Percentiles rank a stretch among this genome's conserved stretches.
Conservation (phyloP, 176 grass and related monocot genomes). For the Phoenix dactylifera region DNA sequence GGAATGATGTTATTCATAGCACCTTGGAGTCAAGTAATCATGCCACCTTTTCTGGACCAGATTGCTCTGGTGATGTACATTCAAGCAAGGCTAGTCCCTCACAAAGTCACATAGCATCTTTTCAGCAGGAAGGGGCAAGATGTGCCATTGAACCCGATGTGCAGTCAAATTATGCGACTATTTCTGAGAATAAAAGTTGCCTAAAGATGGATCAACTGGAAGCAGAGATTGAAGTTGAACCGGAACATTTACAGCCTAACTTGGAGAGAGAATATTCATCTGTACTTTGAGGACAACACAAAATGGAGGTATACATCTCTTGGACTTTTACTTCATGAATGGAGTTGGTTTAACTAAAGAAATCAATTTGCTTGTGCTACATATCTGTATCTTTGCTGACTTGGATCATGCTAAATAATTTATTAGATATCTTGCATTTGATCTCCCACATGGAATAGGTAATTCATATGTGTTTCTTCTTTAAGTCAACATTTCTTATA, state of each 20-base stretch:
- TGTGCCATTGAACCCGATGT: background rate
- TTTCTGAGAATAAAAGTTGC: background rate
- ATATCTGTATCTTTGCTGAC: background rate
- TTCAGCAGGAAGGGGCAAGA: background rate
- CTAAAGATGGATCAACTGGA: constrained; percentile 8
- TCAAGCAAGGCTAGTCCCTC: background rate
- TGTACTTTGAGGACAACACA: background rate
- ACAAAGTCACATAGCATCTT: background rate
- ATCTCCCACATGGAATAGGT: too few species aligned
- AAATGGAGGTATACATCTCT: constrained; percentile 3
- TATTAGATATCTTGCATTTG: too few species aligned
- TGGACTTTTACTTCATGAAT: background rate
- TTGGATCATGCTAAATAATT: too few species aligned
- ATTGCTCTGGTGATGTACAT: background rate
- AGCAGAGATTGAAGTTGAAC: constrained; percentile 2
- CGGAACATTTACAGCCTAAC: constrained; percentile 9
- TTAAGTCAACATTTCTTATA: too few species aligned
- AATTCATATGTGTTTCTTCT: too few species aligned
- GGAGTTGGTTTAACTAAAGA: background rate
- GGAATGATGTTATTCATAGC: background rate
- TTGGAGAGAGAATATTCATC: background rate
- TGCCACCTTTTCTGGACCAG: background rate
- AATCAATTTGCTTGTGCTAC: constrained; percentile 1
- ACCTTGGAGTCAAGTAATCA: background rate
- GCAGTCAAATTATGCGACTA: background rate